Conservation (phyloP, 2,329 filamentous ascomycete genomes). For the Berkeleyomyces basicola region DNA sequence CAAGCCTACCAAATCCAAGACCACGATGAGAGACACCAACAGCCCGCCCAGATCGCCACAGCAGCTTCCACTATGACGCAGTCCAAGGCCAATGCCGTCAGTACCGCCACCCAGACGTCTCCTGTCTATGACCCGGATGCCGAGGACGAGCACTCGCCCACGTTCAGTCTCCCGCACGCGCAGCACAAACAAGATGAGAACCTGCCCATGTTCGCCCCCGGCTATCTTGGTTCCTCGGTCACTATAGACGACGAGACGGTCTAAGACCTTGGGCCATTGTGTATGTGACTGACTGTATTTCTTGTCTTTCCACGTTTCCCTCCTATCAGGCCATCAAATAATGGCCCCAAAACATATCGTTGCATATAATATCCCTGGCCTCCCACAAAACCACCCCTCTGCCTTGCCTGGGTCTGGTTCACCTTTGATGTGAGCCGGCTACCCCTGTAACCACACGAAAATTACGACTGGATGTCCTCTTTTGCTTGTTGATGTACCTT, state of each 20-base stretch:
- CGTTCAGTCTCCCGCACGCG: not conserved
- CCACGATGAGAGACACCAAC: not conserved
- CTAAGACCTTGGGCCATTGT: not conserved
- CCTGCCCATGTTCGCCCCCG: conserved; percentile 25
- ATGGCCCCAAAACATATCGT: conserved; percentile 8
- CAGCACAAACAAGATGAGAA: not conserved
- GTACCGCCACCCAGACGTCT: conserved; percentile 25
- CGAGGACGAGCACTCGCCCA: not conserved
- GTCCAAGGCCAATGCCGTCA: conserved; percentile 18
- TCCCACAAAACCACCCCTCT: not conserved
- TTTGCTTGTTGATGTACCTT: not conserved
- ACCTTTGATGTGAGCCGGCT: not conserved
- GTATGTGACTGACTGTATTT: no score
- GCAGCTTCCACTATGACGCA: conserved; percentile 16
- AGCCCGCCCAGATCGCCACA: conserved; percentile 1
- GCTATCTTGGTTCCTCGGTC: conserved; percentile 33
- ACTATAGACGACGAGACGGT: conserved; percentile 31
- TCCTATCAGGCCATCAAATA: not conserved
- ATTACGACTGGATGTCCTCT: not conserved
- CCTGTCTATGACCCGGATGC: conserved; percentile 7
- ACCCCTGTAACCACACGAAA: not conserved
- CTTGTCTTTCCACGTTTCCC: not conserved
- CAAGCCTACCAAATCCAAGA: conserved; percentile 38
- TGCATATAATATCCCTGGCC: conserved; percentile 10
- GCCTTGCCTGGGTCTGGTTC: not conserved